phyloP scores from a whole-genome alignment of 2,329 filamentous ascomycete genomes.

The Karstenula rhodostoma region DNA sequence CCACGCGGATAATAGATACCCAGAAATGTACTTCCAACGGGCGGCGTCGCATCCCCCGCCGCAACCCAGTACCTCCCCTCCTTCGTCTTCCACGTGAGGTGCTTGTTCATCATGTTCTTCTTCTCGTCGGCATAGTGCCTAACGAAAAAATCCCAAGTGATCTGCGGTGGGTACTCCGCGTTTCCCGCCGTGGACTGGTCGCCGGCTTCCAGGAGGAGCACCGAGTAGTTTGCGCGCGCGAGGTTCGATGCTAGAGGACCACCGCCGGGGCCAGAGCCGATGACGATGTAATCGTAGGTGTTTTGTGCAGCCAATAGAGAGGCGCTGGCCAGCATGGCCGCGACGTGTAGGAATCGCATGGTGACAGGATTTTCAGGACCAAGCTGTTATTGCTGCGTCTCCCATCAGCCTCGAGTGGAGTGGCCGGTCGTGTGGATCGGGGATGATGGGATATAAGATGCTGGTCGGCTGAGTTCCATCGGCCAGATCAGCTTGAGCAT shows the following conservation, averaged over 20 bases:
- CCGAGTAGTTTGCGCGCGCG: conserved; percentile 63
- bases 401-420: no score
- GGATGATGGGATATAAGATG: neutral
- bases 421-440: neutral
- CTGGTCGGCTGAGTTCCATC: neutral
- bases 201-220: conserved; percentile 67
- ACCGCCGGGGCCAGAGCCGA: conserved; percentile 56
- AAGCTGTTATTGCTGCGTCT: neutral
- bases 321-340: conserved; percentile 19
- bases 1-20: conserved; percentile 66
- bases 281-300: conserved; percentile 67
- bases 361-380: neutral
- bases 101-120: conserved; percentile 62
- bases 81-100: conserved; percentile 63
- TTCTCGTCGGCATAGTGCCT: conserved; percentile 64
- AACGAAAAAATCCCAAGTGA: conserved; percentile 63
- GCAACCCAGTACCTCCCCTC: conserved; percentile 63
- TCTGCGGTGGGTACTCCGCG: conserved; percentile 28
- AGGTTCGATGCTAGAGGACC: conserved; percentile 57
- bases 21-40: conserved; percentile 57
- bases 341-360: conserved; percentile 27
- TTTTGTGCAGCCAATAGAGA: conserved; percentile 23
- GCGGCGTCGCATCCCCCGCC: conserved; percentile 56
- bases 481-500: neutral
- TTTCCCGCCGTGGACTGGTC: conserved; percentile 60